Evolutionary conservation across 2,329 filamentous ascomycete species (phyloP).

Genomic region (Fusarium algeriense): DNA sequence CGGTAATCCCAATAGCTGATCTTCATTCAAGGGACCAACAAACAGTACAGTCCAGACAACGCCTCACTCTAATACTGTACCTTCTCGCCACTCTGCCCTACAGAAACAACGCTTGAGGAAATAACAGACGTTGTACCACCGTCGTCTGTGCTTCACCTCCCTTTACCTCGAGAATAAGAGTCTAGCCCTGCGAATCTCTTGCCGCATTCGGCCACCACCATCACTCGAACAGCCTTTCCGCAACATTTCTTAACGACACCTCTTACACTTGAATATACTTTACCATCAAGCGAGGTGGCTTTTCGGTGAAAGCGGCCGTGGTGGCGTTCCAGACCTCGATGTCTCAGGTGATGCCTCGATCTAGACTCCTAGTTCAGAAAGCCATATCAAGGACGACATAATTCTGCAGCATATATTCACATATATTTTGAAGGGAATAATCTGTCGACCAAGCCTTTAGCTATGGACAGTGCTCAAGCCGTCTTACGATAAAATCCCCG

Average conservation of each 20-base stretch:
- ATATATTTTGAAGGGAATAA: neutral
- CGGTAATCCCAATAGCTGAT: neutral
- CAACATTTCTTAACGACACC: neutral
- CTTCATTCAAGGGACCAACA: conserved; percentile 8
- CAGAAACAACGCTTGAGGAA: conserved; percentile 7
- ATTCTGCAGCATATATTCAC: neutral
- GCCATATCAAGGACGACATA: conserved; percentile 9
- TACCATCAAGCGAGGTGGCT: conserved; percentile 8
- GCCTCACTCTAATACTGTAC: neutral
- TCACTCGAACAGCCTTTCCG: neutral
- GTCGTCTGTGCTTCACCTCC: conserved; percentile 17
- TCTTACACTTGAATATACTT: conserved; percentile 4
- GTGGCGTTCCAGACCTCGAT: conserved; percentile 15
- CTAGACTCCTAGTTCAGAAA: neutral
- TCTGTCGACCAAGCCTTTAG: neutral
- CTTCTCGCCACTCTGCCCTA: conserved; percentile 14
- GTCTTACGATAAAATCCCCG: neutral
- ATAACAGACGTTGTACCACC: conserved; percentile 11
- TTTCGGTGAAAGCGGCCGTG: conserved; percentile 3
- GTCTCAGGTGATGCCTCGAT: conserved; percentile 23
- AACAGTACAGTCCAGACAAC: neutral
- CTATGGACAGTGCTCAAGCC: neutral
- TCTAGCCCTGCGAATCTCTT: conserved; percentile 2
- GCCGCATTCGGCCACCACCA: neutral
- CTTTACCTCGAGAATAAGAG: neutral